Conservation (phyloP, 2,329 filamentous ascomycete genomes). For the Claviceps sp. region DNA sequence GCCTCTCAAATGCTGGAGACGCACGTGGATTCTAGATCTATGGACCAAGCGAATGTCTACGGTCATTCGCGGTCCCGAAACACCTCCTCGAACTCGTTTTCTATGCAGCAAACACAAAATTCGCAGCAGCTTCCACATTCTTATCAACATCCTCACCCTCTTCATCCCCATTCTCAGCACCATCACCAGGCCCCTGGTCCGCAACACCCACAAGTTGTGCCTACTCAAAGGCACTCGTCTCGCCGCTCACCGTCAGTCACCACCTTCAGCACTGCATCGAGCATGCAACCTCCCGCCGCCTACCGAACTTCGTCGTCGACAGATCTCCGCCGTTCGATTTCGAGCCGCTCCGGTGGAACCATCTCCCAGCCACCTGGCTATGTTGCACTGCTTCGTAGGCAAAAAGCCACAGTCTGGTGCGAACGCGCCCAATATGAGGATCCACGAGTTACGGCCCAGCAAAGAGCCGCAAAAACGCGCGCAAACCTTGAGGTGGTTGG, state of each 20-base stretch:
- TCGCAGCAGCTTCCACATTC: slow-evolving; percentile 10
- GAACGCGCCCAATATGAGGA: slow-evolving; percentile 89
- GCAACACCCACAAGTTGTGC: slow-evolving; percentile 5
- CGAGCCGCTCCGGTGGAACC: slow-evolving; percentile 54
- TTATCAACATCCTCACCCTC: slow-evolving; percentile 16
- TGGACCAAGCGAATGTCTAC: slow-evolving; percentile 27
- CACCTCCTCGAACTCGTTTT: slow-evolving; percentile 42
- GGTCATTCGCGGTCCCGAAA: slow-evolving; percentile 42
- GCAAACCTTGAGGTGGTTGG: slow-evolving; percentile 75
- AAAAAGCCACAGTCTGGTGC: slow-evolving; percentile 98
- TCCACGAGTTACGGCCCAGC: slow-evolving; percentile 66
- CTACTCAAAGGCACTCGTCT: slow-evolving; percentile 12
- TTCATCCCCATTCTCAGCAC: slow-evolving; percentile 15
- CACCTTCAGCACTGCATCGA: slow-evolving; percentile 58
- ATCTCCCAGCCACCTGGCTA: slow-evolving; percentile 57
- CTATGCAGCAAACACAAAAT: slow-evolving; percentile 18
- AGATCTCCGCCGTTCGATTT: slow-evolving; percentile 64
- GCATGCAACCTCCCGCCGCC: slow-evolving; percentile 44
- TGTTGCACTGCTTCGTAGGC: slow-evolving; percentile 87
- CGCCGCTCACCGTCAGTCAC: slow-evolving; percentile 53
- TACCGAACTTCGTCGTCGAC: slow-evolving; percentile 41
- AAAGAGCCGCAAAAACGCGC: slow-evolving; percentile 74
- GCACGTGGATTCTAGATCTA: slow-evolving; percentile 17
- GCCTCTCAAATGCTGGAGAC: slow-evolving; percentile 17
- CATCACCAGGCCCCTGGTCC: slow-evolving; percentile 14